Percentiles rank a stretch among this genome's conserved stretches.
Conservation (phyloP, 352 stramenopile genomes). For the Globisporangium viniferum region DNA sequence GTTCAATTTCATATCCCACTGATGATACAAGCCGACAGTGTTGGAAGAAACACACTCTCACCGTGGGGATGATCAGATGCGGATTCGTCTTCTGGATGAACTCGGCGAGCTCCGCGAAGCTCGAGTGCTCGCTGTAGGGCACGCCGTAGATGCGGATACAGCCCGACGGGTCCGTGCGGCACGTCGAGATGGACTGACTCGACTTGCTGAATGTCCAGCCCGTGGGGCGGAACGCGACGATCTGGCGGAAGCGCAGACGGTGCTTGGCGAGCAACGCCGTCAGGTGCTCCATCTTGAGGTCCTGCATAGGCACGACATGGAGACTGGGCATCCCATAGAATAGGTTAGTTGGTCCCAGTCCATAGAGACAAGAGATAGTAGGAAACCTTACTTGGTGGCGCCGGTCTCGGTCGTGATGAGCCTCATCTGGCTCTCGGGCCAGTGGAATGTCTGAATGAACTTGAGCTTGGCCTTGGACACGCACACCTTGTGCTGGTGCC, state of each 20-base stretch:
- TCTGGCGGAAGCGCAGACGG: slow-evolving; percentile 60
- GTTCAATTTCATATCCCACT: not conserved
- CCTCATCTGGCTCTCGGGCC: slow-evolving; percentile 71
- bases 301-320: slow-evolving; percentile 91
- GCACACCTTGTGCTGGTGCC: slow-evolving; percentile 68
- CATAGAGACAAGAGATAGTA: not conserved
- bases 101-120: slow-evolving; percentile 93
- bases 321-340: slow-evolving; percentile 35
- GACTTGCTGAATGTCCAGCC: slow-evolving; percentile 86
- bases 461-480: slow-evolving; percentile 74
- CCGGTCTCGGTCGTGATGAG: slow-evolving; percentile 84
- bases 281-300: slow-evolving; percentile 92
- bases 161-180: slow-evolving; percentile 73
- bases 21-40: too few species aligned
- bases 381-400: slow-evolving; percentile 58
- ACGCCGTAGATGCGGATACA: slow-evolving; percentile 91
- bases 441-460: slow-evolving; percentile 88
- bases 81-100: slow-evolving; percentile 89
- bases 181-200: slow-evolving; percentile 60
- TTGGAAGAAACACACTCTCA: too few species aligned
- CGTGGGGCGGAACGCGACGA: slow-evolving; percentile 95
- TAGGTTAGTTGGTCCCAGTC: not conserved
- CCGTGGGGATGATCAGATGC: slow-evolving; percentile 86
- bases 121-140: slow-evolving; percentile 97
- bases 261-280: slow-evolving; percentile 60